Evolutionary conservation across 2,329 filamentous ascomycete genomes (phyloP), one percentile per base, ranked within the genome.

Genomic region (Elsinoe australis): DNA sequence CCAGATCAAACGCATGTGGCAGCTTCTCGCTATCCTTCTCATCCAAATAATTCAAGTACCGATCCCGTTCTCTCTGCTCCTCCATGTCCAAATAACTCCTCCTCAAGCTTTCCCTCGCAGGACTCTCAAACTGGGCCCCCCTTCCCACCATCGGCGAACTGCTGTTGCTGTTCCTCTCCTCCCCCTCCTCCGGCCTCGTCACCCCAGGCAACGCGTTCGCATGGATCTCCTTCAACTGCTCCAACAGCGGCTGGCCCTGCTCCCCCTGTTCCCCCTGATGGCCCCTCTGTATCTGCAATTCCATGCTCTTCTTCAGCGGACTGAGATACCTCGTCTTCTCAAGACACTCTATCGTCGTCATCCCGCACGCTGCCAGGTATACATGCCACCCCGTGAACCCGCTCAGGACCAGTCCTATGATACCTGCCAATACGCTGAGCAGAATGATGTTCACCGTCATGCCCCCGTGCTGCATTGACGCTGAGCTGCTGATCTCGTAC

Each of bases 311-410:
- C 49, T 83, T 78, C 52, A 95, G 64, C 0, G 87, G 87, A 7
- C 85, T 87, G 5, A 95, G 76, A 66, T 98, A 98, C 49, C 92
- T 79, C 1, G 90, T 96, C 72, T 92, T 95, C 67, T 98, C 92
- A 51, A 98, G 71, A 59, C 85, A 94, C 65, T 98, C 92, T 51
- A 98, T 95, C 2, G 92, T 98, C 1, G 92, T 98, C 66, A 94
- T 82, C 3, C 87, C 87, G 19, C 78, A 76, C 47, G 77, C 70
- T 1, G 87, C 86, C 1, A 98, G 75, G 63, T 85, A 79, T 49
- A 96, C 75, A 71, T 98, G 92, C 89, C 92, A 98, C 1, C 71
- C 76, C 0, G 89, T 95, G 61, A 98, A 98, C 0, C 86, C 87
- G 9, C 82, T 82, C 15, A 98, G 73, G 1, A 95, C 90, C 6